Percentiles rank a stretch among this genome's conserved stretches.
phyloP scores from a whole-genome alignment of 495 filamentous ascomycete genomes.

The Neurospora hispaniola region DNA sequence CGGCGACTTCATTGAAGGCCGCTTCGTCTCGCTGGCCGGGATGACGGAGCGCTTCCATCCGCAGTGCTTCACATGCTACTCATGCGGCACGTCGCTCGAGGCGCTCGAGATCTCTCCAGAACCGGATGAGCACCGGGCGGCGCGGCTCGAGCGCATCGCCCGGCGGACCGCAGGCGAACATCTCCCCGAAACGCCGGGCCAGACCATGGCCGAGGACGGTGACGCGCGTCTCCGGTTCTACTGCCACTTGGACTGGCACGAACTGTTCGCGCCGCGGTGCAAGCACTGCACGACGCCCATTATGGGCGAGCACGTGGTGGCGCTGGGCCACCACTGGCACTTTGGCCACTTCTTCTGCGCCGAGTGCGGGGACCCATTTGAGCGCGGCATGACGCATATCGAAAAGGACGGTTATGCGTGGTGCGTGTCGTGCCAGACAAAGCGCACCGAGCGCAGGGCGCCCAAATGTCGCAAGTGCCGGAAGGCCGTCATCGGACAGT shows the following conservation, averaged over 20 bases:
- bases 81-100: slow-evolving; percentile 80
- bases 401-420: slow-evolving; percentile 99
- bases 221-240: slow-evolving; percentile 71
- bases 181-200: slow-evolving; percentile 41
- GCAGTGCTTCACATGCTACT: slow-evolving; percentile 81
- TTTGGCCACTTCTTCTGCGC: slow-evolving; percentile 99
- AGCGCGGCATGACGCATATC: slow-evolving; percentile 71
- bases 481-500: slow-evolving; percentile 74
- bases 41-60: slow-evolving; percentile 71
- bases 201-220: slow-evolving; percentile 55
- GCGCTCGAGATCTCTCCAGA: slow-evolving; percentile 94
- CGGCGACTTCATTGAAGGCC: slow-evolving; percentile 71
- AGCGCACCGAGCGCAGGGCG: slow-evolving; percentile 58
- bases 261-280: slow-evolving; percentile 84
- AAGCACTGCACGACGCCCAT: slow-evolving; percentile 98
- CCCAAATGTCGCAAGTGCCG: slow-evolving; percentile 81
- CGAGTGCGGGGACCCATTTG: slow-evolving; percentile 95
- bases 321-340: slow-evolving; percentile 91
- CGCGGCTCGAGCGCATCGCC: slow-evolving; percentile 59
- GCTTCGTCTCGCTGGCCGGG: slow-evolving; percentile 72
- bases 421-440: slow-evolving; percentile 89
- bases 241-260: slow-evolving; percentile 97
- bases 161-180: slow-evolving; percentile 49
- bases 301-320: slow-evolving; percentile 86
- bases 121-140: slow-evolving; percentile 55